Evolutionary conservation across 805 yeast species (phyloP).

Genomic region (Saturnispora ahearnii): DNA sequence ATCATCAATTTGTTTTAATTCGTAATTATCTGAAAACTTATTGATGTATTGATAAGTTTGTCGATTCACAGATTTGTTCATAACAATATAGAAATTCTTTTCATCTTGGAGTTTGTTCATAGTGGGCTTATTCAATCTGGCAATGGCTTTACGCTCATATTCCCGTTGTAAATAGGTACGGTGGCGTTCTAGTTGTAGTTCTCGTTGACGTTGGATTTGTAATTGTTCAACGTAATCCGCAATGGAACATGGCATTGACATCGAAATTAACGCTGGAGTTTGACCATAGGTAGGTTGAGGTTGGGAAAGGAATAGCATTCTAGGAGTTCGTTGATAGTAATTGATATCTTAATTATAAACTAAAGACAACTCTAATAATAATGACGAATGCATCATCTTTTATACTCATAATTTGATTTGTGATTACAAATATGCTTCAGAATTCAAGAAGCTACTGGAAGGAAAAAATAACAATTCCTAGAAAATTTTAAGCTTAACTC

Average conservation of each 20-base stretch:
- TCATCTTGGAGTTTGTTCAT: conserved; percentile 15
- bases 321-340: background rate
- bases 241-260: background rate
- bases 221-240: background rate
- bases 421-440: background rate
- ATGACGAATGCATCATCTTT: background rate
- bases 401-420: background rate
- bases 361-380: background rate
- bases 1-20: conserved; percentile 15
- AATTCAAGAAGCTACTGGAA: conserved; percentile 7
- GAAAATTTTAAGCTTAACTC: background rate
- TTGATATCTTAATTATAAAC: background rate
- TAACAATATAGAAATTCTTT: conserved; percentile 18
- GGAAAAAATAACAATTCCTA: background rate
- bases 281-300: conserved; percentile 10
- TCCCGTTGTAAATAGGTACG: conserved; percentile 8
- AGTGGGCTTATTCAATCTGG: conserved; percentile 9
- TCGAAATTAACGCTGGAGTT: background rate
- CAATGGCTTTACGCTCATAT: conserved; percentile 6
- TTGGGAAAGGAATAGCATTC: conserved; percentile 18
- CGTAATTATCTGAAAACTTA: conserved; percentile 17
- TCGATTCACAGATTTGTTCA: conserved; percentile 12
- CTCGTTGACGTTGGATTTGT: background rate
- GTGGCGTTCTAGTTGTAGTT: conserved; percentile 2
- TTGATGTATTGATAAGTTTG: conserved; percentile 6